Conservation (phyloP, 2,329 filamentous ascomycete genomes). For the Emmonsiellopsis sp. region DNA sequence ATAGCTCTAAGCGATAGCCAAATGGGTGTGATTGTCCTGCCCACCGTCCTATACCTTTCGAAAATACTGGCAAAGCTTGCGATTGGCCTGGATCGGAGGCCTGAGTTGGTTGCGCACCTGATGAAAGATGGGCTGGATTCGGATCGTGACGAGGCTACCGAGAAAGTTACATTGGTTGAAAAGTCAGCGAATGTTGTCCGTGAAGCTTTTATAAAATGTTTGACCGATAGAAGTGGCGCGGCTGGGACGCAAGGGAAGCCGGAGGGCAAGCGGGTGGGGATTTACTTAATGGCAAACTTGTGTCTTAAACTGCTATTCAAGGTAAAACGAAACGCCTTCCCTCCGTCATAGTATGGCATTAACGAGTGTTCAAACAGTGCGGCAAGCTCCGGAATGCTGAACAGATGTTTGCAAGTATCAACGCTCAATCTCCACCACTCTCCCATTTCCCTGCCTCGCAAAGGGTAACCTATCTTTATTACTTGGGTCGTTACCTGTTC, state of each 20-base stretch:
- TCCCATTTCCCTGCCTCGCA: constrained; percentile 75
- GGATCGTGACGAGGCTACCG: constrained; percentile 50
- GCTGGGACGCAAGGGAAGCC: constrained; percentile 53
- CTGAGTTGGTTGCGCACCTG: constrained; percentile 65
- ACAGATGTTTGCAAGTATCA: constrained; percentile 84
- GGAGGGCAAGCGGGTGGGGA: constrained; percentile 75
- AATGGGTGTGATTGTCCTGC: constrained; percentile 71
- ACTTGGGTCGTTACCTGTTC: constrained; percentile 83
- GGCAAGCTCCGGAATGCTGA: constrained; percentile 74
- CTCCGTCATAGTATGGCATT: background rate
- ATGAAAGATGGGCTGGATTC: constrained; percentile 30
- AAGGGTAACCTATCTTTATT: constrained; percentile 87
- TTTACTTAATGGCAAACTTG: constrained; percentile 87
- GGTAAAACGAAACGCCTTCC: constrained; percentile 30
- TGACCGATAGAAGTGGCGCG: constrained; percentile 67
- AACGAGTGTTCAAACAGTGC: constrained; percentile 42
- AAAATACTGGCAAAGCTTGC: constrained; percentile 73
- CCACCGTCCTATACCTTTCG: constrained; percentile 74
- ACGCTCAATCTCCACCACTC: constrained; percentile 71
- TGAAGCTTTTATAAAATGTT: constrained; percentile 80
- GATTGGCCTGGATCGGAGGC: constrained; percentile 71
- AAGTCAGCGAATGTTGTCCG: constrained; percentile 81
- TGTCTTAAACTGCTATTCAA: constrained; percentile 83
- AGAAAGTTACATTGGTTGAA: constrained; percentile 72
- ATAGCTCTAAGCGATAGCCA: constrained; percentile 71